Evolutionary conservation across 2,329 filamentous ascomycete genomes (phyloP).

Genomic region (Paraphoma sp.): DNA sequence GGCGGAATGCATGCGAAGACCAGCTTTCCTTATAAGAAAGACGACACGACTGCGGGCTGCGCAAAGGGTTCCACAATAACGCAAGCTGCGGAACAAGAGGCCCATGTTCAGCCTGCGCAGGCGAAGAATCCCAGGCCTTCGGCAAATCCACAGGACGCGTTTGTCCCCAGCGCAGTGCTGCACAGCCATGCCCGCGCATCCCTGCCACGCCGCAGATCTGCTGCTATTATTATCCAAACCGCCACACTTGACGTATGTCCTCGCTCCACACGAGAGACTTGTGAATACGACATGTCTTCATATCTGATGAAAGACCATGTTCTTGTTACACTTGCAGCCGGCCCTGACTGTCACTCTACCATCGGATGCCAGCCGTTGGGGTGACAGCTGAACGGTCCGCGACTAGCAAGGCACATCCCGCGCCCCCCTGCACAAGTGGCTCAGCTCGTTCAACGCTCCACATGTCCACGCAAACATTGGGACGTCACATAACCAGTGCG

Average conservation of each 20-base stretch:
- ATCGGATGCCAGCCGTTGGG: not conserved
- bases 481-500: not conserved
- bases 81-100: not conserved
- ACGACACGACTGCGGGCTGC: not conserved
- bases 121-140: not conserved
- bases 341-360: not conserved
- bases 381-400: not conserved
- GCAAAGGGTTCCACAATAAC: not conserved
- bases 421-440: not conserved
- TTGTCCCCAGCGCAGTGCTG: not conserved
- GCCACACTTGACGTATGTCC: slow-evolving; percentile 1
- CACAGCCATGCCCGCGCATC: not conserved
- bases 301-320: not conserved
- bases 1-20: not conserved
- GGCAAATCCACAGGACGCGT: not conserved
- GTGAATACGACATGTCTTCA: not conserved
- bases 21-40: not conserved
- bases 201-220: not conserved
- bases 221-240: not conserved
- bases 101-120: not conserved
- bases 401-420: not conserved
- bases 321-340: no score
- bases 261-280: not conserved
- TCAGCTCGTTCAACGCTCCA: not conserved
- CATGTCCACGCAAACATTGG: slow-evolving; percentile 1